Evolutionary conservation across 2,329 filamentous ascomycete species (phyloP), one percentile per base, ranked within the genome.

Genomic region (Emericellopsis atlantica): DNA sequence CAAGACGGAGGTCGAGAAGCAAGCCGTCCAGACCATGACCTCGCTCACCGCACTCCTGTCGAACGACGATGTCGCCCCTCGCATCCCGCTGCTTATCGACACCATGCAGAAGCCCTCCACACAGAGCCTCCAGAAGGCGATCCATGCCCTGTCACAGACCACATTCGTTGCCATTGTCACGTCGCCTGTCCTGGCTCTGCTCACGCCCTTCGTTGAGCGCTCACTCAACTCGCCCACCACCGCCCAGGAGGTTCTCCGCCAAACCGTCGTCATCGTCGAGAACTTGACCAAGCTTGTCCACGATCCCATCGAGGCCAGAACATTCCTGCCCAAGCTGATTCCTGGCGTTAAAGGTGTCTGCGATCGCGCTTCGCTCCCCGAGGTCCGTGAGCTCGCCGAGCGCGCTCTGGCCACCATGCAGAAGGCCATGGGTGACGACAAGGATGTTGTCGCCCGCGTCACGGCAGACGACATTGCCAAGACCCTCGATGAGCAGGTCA

Each of bases 201-300:
- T 98, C 42, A 98, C 92, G 2, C 92, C 92, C 36, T 82, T 96
- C 50, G 78, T 98, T 23, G 92, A 96, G 66, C 83, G 92, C 51
- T 87, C 89, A 15, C 75, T 98, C 46, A 95, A 95, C 69, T 90
- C 81, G 45, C 92, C 90, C 8, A 77, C 77, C 14, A 98, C 92
- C 5, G 74, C 85, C 4, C 92, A 98, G 60, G 92, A 98, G 65
- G 89, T 96, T 18, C 72, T 95, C 42, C 83, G 92, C 46, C 90
- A 95, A 66, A 95, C 92, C 3, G 88, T 94, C 24, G 88, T 98
- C 41, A 93, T 98, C 40, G 84, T 92, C 16, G 92, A 98, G 67
- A 98, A 98, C 66, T 70, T 98, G 67, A 98, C 92, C 45, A 96
- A 95, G 69, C 79, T 98, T 26, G 92, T 98, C 23, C 92, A 98